These are phyloP conservation scores for Starmerella roubikii DNA, from an alignment of 805 yeast species.

Conservation along the genomic window DNA sequence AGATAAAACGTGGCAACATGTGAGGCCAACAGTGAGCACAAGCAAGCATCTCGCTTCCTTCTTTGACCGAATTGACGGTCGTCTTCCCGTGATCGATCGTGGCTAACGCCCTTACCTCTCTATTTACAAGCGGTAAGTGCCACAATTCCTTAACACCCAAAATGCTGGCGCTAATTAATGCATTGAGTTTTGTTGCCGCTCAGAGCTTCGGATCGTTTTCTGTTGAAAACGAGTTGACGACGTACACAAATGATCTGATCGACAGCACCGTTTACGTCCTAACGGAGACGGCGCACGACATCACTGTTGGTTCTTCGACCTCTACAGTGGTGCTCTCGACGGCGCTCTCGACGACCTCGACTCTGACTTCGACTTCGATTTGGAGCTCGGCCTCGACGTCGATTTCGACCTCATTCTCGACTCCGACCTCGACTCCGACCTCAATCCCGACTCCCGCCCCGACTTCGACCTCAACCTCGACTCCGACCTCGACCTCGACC, in stretches of 20 bases:
- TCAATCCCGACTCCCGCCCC: background rate
- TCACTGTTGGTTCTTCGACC: background rate
- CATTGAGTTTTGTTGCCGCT: too few relatives aligned
- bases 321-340: background rate
- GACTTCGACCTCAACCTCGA: background rate
- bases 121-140: too few relatives aligned
- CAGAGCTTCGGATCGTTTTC: conserved; percentile 10
- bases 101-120: too few relatives aligned
- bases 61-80: too few relatives aligned
- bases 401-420: background rate
- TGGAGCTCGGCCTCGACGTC: background rate
- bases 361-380: background rate
- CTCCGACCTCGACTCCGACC: background rate
- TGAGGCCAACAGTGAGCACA: too few relatives aligned
- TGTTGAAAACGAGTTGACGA: conserved; percentile 6
- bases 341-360: background rate
- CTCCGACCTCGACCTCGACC: conserved; percentile 1
- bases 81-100: too few relatives aligned
- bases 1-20: too few relatives aligned
- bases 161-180: too few relatives aligned
- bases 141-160: too few relatives aligned
- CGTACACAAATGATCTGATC: conserved; percentile 11
- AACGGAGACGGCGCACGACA: background rate
- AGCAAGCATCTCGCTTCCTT: too few relatives aligned
- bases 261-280: conserved; percentile 7